Conservation (phyloP, 768 basidiomycete genomes). For the Dendrothele bispora region DNA sequence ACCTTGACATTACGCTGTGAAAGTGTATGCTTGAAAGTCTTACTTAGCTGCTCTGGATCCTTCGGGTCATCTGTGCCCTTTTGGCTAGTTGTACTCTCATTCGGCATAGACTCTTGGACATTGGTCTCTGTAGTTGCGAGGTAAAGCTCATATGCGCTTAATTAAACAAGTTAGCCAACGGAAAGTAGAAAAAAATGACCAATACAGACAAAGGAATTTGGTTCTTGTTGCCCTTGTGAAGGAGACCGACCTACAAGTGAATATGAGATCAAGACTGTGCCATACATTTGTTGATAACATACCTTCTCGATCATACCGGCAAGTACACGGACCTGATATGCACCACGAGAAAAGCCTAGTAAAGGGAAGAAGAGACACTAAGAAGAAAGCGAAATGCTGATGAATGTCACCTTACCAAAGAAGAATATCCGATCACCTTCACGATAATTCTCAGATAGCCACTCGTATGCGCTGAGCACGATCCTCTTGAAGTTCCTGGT, state of each 20-base stretch:
- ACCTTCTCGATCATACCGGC: conserved; percentile 46
- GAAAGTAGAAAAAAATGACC: background rate
- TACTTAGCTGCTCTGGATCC: conserved; percentile 12
- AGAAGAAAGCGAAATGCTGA: background rate
- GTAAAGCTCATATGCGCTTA: conserved; percentile 40
- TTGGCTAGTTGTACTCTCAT: background rate
- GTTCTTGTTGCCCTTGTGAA: conserved; percentile 38
- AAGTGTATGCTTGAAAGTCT: conserved; percentile 29
- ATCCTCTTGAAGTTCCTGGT: conserved; percentile 34
- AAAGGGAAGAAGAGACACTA: background rate
- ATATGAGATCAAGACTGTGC: too few species aligned
- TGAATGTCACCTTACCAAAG: conserved; percentile 29
- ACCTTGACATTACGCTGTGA: conserved; percentile 30
- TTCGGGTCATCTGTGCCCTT: background rate
- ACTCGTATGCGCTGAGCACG: conserved; percentile 35
- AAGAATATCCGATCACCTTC: conserved; percentile 40
- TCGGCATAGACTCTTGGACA: background rate
- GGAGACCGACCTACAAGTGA: too few species aligned
- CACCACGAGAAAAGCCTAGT: conserved; percentile 46
- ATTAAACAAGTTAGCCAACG: conserved; percentile 2
- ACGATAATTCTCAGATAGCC: conserved; percentile 39
- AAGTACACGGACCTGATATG: conserved; percentile 42
- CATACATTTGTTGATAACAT: too few species aligned
- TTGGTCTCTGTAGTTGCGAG: background rate
- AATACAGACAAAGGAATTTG: conserved; percentile 42